A percentile compares a stretch with the other conserved stretches of the same genome.
Conservation (phyloP, 2,329 filamentous ascomycete genomes). For the Fusarium pseudoanthophilum region DNA sequence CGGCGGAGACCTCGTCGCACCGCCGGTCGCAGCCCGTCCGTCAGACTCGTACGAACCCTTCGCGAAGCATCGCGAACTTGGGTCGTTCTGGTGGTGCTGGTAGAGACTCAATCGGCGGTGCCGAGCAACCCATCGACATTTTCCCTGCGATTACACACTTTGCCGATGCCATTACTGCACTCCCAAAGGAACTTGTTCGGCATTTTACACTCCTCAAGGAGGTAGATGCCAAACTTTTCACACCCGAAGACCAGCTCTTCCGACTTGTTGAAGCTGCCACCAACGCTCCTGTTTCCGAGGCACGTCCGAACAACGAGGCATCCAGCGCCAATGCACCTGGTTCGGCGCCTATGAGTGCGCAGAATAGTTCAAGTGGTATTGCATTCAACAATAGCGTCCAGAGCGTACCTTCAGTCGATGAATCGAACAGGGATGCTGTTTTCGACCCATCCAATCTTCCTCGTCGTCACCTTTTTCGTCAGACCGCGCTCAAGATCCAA, state of each 20-base stretch:
- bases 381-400: slow-evolving; percentile 51
- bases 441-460: slow-evolving; percentile 69
- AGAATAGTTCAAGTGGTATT: slow-evolving; percentile 59
- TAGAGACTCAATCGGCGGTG: slow-evolving; percentile 59
- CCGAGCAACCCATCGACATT: slow-evolving; percentile 72
- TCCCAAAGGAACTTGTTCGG: slow-evolving; percentile 93
- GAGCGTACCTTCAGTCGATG: slow-evolving; percentile 55
- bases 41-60: slow-evolving; percentile 73
- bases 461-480: slow-evolving; percentile 79
- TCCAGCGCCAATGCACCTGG: slow-evolving; percentile 54
- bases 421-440: slow-evolving; percentile 56
- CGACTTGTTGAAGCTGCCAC: slow-evolving; percentile 76
- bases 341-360: slow-evolving; percentile 61
- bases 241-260: slow-evolving; percentile 83
- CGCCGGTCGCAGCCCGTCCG: slow-evolving; percentile 72
- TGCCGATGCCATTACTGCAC: slow-evolving; percentile 88
- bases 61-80: slow-evolving; percentile 62
- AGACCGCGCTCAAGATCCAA: slow-evolving; percentile 80
- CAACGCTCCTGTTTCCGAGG: slow-evolving; percentile 60
- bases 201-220: slow-evolving; percentile 97
- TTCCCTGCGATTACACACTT: slow-evolving; percentile 79
- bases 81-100: slow-evolving; percentile 55
- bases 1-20: slow-evolving; percentile 58
- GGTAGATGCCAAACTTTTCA: slow-evolving; percentile 96
- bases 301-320: slow-evolving; percentile 57